Percentiles rank a stretch among this genome's conserved stretches.
phyloP scores from a whole-genome alignment of 768 basidiomycete genomes.

The Boletales sp. region DNA sequence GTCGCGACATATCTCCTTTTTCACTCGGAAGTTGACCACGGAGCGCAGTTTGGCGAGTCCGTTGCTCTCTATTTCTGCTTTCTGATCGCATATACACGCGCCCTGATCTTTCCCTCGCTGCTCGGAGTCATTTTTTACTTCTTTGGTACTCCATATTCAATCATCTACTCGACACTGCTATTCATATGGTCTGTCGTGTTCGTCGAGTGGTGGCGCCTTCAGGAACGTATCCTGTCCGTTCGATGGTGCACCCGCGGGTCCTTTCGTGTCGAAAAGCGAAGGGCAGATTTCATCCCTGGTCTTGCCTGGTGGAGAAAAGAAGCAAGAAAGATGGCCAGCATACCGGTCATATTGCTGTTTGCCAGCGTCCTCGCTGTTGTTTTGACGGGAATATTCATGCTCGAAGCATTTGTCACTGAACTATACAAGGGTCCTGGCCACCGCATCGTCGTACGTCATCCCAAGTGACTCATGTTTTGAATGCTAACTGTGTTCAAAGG shows the following conservation, averaged over 20 bases:
- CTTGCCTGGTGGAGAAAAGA: slow-evolving; percentile 76
- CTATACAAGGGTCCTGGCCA: slow-evolving; percentile 88
- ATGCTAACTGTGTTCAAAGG: slow-evolving; percentile 37
- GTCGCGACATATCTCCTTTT: slow-evolving; percentile 11
- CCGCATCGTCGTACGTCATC: slow-evolving; percentile 62
- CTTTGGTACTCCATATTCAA: slow-evolving; percentile 69
- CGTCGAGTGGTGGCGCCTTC: slow-evolving; percentile 90
- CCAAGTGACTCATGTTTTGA: not conserved
- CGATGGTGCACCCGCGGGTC: slow-evolving; percentile 79
- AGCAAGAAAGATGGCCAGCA: slow-evolving; percentile 57
- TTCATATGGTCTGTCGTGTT: slow-evolving; percentile 84
- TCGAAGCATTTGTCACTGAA: slow-evolving; percentile 88
- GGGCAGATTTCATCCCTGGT: slow-evolving; percentile 53
- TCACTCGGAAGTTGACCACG: not conserved
- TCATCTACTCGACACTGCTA: slow-evolving; percentile 70
- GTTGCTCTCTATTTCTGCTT: slow-evolving; percentile 89
- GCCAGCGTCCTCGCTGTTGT: slow-evolving; percentile 64
- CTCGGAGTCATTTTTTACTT: slow-evolving; percentile 70
- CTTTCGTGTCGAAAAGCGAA: slow-evolving; percentile 69
- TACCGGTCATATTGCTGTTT: slow-evolving; percentile 74
- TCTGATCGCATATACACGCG: slow-evolving; percentile 77
- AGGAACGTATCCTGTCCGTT: slow-evolving; percentile 78
- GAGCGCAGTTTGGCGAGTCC: slow-evolving; percentile 66
- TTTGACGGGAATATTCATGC: slow-evolving; percentile 77
- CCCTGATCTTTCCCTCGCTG: slow-evolving; percentile 70